Evolutionary conservation across 768 basidiomycete species (phyloP), one percentile per base, ranked within the genome.

Genomic region (Leucosporidium scottii): DNA sequence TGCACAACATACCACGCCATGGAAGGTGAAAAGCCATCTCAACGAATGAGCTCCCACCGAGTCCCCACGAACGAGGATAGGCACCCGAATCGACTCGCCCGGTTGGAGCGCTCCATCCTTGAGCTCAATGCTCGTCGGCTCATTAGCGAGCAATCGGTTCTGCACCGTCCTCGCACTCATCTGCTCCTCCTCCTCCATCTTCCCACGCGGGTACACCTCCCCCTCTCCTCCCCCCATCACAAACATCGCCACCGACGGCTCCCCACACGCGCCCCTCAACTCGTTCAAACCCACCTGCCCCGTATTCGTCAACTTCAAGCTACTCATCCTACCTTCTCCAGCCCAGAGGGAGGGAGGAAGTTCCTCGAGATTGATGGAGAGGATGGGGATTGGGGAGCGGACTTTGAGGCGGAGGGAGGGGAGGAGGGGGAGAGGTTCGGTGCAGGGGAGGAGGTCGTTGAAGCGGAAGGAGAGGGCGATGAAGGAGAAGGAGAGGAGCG

Each of bases 401-500:
- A 96, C 83, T 17, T 85, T 81, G 8, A 88, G 80, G 47, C 80
- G 80, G 71, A 90, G 81, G 39, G 83, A 73, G 10, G 83, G 77
- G 75, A 94, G 87, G 15, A 85, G 82, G 63, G 85, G 84, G 44
- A 93, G 82, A 76, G 93, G 93, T 36, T 85, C 77, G 70, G 87
- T 91, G 53, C 80, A 81, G 49, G 83, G 82, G 51, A 86, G 78
- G 20, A 69, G 69, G 55, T 67, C 55, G 53, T 65, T 59, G 64
- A 67, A 68, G 21, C 55, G 60, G 61, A 69, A 73, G 5, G 68
- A 66, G 20, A 73, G 31, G 5, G 62, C 49, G 25, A 17, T 47
- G 64, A 73, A 54, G 10, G 61, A 28, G 58, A 49, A 65, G 34
- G 61, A 49, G 4, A 55, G 58, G 25, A 62, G 44, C 7, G 31